Evolutionary conservation across 129 eudicot species (phyloP), one percentile per base, ranked within the genome.

Genomic region (Chrysanthemum seticuspe): DNA sequence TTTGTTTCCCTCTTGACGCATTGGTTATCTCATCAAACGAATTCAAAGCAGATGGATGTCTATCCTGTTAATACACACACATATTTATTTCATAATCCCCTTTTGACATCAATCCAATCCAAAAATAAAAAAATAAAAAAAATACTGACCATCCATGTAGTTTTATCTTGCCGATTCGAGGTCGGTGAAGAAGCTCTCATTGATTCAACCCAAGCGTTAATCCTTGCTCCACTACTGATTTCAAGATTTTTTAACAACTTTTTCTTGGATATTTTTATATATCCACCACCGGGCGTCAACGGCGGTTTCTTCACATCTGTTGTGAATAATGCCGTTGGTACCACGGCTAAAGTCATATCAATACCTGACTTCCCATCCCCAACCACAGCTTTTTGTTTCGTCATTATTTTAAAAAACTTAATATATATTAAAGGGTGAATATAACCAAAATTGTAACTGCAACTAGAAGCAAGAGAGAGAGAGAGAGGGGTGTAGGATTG

Each of bases 121-220:
- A 8, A 12, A 51, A 51, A 51, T 12, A 58, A 18, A 9, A 19
- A 23, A 0, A 8, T 7, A 19, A 58, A 59, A 21, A 2, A 1
- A 59, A 16, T 9, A 56, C 72, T 76, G 74, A 91, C 97, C 80
- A 80, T 86, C 95, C 97, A 88, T 13, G 85, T 77, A 67, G 51
- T 56, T 14, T 74, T 78, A 73, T 88, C 92, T 68, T 78, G 82
- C 63, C 74, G 73, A 67, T 83, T 88, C 13, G 78, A 78, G 5
- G 97, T 95, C 0, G 99, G 99, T 36, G 99, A 95, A 2, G 96
- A 95, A 56, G 99, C 99, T 79, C 91, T 85, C 99, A 95, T 95
- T 2, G 97, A 85, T 15, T 95, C 99, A 12, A 95, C 96, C 99
- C 97, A 95, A 0, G 96, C 65, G 77, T 81, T 94, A 61, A 85